Base-by-base conservation (phyloP, 23 red algal species). In the Chondrus crispus region DNA sequence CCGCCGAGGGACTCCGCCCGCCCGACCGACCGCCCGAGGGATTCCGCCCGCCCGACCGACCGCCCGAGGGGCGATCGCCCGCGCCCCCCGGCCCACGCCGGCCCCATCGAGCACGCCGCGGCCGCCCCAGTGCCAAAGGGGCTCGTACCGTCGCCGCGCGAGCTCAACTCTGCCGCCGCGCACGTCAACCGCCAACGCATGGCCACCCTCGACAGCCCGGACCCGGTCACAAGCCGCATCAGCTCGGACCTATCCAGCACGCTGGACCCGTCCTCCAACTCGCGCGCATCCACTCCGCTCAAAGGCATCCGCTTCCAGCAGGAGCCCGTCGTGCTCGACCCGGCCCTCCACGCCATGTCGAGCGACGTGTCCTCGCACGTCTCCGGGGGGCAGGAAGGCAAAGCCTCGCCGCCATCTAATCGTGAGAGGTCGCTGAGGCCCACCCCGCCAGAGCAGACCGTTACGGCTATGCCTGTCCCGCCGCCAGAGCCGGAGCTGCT, bases 161-260 rank as follows among this genome's bases (percentile, higher is more conserved):
- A 77, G 43, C 32, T 7, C 10, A 37, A 42, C 19, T 39, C 29
- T 2, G 44, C 29, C 43, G 11, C 71, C 32, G 26, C 43, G 9
- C 71, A 77, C 22, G n/a, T 37, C 32, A 28, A 32, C 8, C 26
- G 26, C 26, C 60, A 80, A 50, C 24, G 87, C 63, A 80, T 90
- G 70, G 39, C 51, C 8, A 90, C 71, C 37, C 37, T 54, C 37
- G 87, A 90, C 48, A 90, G 71, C 49, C 45, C 72, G 10, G 87
- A 90, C 68, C 87, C 72, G 1, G 74, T 80, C 37, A 80, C 87
- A 8, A 90, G 87, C 36, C 69, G 87, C 63, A 81, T 90, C 38
- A 90, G 87, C 44, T 90, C 87, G 37, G 87, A 90, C 41, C 62
- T 90, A 40, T 90, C 87, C 46, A 81, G 87, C 62, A 66, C 60